A percentile compares a stretch with the other conserved stretches of the same genome.
Conservation (phyloP, 2,329 filamentous ascomycete species). For the Simplicillium aogashimaense region DNA sequence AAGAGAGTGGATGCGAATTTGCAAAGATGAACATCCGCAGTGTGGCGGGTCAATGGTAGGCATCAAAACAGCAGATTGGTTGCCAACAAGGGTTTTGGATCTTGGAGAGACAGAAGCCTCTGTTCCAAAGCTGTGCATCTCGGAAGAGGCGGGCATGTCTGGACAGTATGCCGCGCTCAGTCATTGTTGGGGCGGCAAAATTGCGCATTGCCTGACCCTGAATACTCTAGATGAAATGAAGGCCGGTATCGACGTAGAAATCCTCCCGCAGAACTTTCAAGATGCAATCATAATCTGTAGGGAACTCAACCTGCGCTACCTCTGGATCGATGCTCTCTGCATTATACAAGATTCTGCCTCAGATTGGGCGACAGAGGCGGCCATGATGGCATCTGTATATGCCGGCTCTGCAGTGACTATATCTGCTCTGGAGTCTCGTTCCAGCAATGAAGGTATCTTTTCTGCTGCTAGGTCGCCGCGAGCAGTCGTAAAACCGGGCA, state of each 20-base stretch:
- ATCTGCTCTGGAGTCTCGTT: not conserved
- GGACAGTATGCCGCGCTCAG: conserved; percentile 3
- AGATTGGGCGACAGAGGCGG: conserved; percentile 2
- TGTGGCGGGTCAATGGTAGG: too few relatives aligned
- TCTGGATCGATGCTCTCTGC: conserved; percentile 20
- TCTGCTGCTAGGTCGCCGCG: too few relatives aligned
- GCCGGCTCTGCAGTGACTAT: not conserved
- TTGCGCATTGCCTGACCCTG: not conserved
- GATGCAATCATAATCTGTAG: conserved; percentile 14
- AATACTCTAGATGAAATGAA: too few relatives aligned
- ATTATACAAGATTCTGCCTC: conserved; percentile 12
- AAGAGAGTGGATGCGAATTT: too few relatives aligned
- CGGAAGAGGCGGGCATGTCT: too few relatives aligned
- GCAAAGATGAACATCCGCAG: too few relatives aligned
- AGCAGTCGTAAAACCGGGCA: too few relatives aligned
- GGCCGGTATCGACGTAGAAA: not conserved
- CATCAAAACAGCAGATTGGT: too few relatives aligned
- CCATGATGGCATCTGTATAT: not conserved
- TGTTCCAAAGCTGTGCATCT: too few relatives aligned
- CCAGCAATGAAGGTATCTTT: not conserved
- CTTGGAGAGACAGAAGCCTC: too few relatives aligned
- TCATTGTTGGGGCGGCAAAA: conserved; percentile 6
- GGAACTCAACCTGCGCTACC: conserved; percentile 9
- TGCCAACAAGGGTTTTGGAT: too few relatives aligned
- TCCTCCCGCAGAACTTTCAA: conserved; percentile 9